Conservation (phyloP, 2,329 filamentous ascomycete species). For the Davidsoniella virescens region DNA sequence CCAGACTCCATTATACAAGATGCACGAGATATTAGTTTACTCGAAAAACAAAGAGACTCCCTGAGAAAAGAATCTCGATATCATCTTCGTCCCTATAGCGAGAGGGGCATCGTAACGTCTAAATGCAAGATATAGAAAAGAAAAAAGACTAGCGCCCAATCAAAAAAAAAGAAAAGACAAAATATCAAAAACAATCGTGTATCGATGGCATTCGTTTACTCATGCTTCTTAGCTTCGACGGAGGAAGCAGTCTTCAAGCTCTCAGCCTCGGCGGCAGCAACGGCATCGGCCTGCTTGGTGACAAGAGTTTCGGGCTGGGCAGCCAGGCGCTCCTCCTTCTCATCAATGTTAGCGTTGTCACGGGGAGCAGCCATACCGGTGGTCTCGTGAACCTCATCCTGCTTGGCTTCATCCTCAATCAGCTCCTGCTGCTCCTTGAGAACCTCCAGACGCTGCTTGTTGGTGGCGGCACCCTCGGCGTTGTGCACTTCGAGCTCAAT, state of each 20-base stretch:
- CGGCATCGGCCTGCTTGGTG: conserved; percentile 33
- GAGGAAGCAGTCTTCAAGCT: conserved; percentile 12
- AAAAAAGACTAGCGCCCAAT: conserved; percentile 4
- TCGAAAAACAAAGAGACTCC: conserved; percentile 5
- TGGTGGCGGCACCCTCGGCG: conserved; percentile 90
- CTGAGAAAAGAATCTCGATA: conserved; percentile 2
- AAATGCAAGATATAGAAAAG: conserved; percentile 10
- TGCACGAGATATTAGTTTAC: not conserved
- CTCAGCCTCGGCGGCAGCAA: conserved; percentile 10
- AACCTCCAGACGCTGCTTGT: conserved; percentile 96
- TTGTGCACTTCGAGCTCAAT: conserved; percentile 97
- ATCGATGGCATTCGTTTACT: conserved; percentile 14
- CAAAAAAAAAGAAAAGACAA: not conserved
- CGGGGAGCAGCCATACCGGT: conserved; percentile 60
- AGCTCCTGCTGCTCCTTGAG: conserved; percentile 96
- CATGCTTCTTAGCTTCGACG: conserved; percentile 18
- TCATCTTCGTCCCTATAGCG: not conserved
- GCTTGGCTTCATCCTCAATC: conserved; percentile 91
- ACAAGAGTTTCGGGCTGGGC: conserved; percentile 34
- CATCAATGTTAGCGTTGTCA: conserved; percentile 85
- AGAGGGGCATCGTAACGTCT: conserved; percentile 12
- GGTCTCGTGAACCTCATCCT: conserved; percentile 66
- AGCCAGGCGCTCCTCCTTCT: conserved; percentile 60
- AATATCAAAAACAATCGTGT: not conserved
- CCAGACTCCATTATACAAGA: too few species aligned